Evolutionary conservation across 441 rosid genomes (phyloP), one percentile per base, ranked within the genome.

Genomic region (Hura crepitans): DNA sequence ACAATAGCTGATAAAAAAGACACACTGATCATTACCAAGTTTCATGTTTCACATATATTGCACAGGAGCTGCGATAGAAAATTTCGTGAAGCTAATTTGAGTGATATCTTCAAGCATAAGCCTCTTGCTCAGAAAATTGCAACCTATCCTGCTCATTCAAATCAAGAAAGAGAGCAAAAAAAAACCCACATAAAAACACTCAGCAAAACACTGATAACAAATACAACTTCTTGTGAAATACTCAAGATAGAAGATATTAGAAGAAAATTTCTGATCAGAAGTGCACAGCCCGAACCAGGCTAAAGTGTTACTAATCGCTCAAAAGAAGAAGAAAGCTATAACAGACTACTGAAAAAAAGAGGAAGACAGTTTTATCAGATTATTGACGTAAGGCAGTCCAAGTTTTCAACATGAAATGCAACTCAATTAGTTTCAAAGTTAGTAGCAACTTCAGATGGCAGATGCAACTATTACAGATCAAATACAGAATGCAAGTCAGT

Each of bases 41-140:
- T 84, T 83, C 88, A 84, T 80, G 72, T 31, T 83, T 78, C 68
- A 69, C 69, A 55, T 73, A 37, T 71, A 74, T 67, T 62, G 64
- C 68, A 43, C 30, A 63, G 46, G 68, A 31, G 30, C 71, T 61
- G 49, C 74, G 51, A 39, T 56, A 20, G 59, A 66, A 57, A 43
- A 75, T 30, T 43, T 69, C 62, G 75, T 78, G 73, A 39, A 68
- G 65, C 72, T 67, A 39, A 59, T 46, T 23, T 28, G 37, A 42
- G 79, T 62, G 31, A 76, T 69, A 70, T 68, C 80, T 72, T 82
- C 76, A 71, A 62, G 66, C 79, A 78, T 57, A 62, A 63, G 69
- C 62, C 53, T 56, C 58, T 6, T 18, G 47, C 58, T 6, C 33
- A 31, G 35, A 30, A 65, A 45, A 55, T 5, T 30, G 60, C 18